Evolutionary conservation across 192 early-diverging fungal species (phyloP).

Genomic region (Obelidium mucronatum): DNA sequence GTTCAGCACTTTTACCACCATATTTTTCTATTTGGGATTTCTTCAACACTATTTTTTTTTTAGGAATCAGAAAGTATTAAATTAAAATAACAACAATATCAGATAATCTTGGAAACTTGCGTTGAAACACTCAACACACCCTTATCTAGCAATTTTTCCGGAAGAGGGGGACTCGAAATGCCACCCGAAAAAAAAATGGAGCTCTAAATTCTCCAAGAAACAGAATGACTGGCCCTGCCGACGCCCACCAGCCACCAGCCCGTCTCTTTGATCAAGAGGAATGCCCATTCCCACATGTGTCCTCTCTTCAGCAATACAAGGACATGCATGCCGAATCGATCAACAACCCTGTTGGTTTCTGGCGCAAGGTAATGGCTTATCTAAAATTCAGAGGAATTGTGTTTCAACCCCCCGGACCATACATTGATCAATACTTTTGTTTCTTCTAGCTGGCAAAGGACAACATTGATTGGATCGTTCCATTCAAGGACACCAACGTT

Average conservation of each 20-base stretch:
- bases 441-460: constrained; percentile 72
- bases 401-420: neutral
- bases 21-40: too few relatives aligned
- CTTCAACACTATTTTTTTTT: too few relatives aligned
- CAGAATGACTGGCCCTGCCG: neutral
- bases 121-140: too few relatives aligned
- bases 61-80: too few relatives aligned
- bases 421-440: neutral
- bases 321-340: constrained; percentile 81
- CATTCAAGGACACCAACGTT: constrained; percentile 71
- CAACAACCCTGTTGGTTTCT: constrained; percentile 82
- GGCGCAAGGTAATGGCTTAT: constrained; percentile 66
- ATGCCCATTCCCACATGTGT: constrained; percentile 73
- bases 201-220: constrained; percentile 1
- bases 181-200: too few relatives aligned
- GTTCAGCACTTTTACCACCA: too few relatives aligned
- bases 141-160: too few relatives aligned
- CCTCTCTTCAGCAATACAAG: constrained; percentile 80
- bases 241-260: constrained; percentile 61
- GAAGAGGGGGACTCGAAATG: too few relatives aligned
- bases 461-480: constrained; percentile 80
- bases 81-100: too few relatives aligned
- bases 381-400: neutral
- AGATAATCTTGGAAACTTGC: too few relatives aligned
- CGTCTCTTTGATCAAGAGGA: constrained; percentile 62